A percentile compares a stretch with the other conserved stretches of the same genome.
These are phyloP conservation scores for Heliamphora pulchella DNA, from an alignment of 179 eudicot species.

Conservation along the genomic window DNA sequence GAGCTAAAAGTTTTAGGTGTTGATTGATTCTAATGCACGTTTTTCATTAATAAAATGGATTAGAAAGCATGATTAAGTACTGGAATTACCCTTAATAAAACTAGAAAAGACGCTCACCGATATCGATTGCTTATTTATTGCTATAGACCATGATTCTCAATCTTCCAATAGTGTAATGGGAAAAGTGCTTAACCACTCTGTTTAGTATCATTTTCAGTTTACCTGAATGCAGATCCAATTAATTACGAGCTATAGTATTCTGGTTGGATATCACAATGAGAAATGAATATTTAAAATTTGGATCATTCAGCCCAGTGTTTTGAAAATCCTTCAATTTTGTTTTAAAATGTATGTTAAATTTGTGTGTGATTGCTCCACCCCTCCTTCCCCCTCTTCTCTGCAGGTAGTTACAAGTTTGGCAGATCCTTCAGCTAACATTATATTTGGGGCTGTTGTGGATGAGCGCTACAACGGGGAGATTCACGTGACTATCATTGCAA, in stretches of 20 bases:
- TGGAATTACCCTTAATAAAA: no score
- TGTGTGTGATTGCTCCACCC: neutral
- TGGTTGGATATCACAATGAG: neutral
- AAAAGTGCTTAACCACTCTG: no score
- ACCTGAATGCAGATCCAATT: neutral
- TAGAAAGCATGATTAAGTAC: no score
- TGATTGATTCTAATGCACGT: no score
- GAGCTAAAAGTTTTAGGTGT: no score
- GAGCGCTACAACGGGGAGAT: conserved; percentile 94
- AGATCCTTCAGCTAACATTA: conserved; percentile 94
- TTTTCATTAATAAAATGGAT: no score
- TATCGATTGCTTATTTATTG: no score
- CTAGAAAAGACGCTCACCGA: no score
- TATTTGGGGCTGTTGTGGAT: conserved; percentile 98
- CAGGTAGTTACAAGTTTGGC: conserved; percentile 97
- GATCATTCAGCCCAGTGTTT: neutral
- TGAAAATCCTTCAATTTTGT: neutral
- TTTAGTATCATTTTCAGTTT: no score
- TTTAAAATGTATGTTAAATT: no score
- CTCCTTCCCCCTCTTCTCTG: neutral
- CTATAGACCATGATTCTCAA: no score
- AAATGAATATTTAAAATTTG: neutral
- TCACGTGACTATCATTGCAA: conserved; percentile 92
- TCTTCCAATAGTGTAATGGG: no score
- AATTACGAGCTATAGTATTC: neutral